A percentile compares a stretch with the other conserved stretches of the same genome.
Conservation (phyloP, 768 basidiomycete species). For the Boletus speciosus region DNA sequence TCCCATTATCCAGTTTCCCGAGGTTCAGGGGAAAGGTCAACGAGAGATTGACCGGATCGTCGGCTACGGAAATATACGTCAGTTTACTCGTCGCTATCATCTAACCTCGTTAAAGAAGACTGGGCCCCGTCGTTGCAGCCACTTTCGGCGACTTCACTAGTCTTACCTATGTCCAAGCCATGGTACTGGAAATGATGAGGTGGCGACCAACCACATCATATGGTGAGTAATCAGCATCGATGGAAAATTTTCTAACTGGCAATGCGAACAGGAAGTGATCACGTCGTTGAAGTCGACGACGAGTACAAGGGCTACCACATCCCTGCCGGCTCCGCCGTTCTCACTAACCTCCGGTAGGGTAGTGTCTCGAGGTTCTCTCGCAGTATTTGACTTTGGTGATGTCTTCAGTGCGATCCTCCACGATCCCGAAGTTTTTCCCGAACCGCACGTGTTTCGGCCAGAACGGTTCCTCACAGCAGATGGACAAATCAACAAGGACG, state of each 20-base stretch:
- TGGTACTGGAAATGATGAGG: constrained; percentile 7
- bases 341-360: constrained; percentile 1
- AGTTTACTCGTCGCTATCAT: neutral
- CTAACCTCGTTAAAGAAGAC: neutral
- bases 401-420: constrained; percentile 40
- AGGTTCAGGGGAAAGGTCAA: constrained; percentile 1
- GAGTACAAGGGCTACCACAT: constrained; percentile 4
- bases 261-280: neutral
- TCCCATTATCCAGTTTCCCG: neutral
- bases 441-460: constrained; percentile 55
- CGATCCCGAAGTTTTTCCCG: constrained; percentile 49
- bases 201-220: constrained; percentile 2
- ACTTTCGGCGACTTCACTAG: constrained; percentile 1
- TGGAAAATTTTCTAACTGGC: neutral
- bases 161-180: constrained; percentile 4
- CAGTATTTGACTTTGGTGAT: neutral
- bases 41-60: constrained; percentile 1
- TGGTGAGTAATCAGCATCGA: neutral
- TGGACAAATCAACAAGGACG: constrained; percentile 1
- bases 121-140: neutral
- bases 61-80: constrained; percentile 2
- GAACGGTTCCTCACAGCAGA: constrained; percentile 35
- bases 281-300: constrained; percentile 3
- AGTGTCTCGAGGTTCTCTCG: neutral
- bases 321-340: neutral